Evolutionary conservation across 805 yeast genomes (phyloP).

Genomic region (Teunomyces gatunensis): DNA sequence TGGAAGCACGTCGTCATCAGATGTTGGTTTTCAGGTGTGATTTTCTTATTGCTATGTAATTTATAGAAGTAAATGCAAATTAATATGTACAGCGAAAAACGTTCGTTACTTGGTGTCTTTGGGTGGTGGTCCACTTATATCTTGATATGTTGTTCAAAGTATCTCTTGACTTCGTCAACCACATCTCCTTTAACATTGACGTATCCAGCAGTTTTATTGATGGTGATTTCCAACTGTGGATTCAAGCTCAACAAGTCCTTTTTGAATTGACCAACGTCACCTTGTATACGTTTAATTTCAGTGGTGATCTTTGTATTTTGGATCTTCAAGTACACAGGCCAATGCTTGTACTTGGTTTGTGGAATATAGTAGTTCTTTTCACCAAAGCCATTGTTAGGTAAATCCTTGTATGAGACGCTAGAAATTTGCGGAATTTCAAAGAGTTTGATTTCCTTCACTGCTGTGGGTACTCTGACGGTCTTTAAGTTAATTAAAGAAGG

Average conservation of each 20-base stretch:
- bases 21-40: constrained; percentile 14
- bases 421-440: constrained; percentile 30
- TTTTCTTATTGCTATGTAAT: not conserved
- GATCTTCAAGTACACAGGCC: constrained; percentile 77
- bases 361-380: constrained; percentile 37
- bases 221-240: constrained; percentile 44
- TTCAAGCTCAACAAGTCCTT: constrained; percentile 57
- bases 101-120: constrained; percentile 22
- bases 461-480: constrained; percentile 22
- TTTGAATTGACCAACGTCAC: constrained; percentile 64
- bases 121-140: not conserved
- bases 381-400: constrained; percentile 36
- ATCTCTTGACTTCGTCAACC: constrained; percentile 26
- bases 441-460: constrained; percentile 13
- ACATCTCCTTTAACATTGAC: constrained; percentile 42
- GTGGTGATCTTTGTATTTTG: constrained; percentile 68
- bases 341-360: constrained; percentile 60
- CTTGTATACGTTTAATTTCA: constrained; percentile 68
- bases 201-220: constrained; percentile 33
- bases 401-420: constrained; percentile 19
- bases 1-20: constrained; percentile 37
- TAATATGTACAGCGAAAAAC: not conserved
- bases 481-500: constrained; percentile 18
- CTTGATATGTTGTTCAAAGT: constrained; percentile 19
- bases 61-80: constrained; percentile 2